These are phyloP conservation scores for Apiotrichum akiyoshidainum DNA, from an alignment of 1,284 basidiomycete genomes.

Conservation along the genomic window DNA sequence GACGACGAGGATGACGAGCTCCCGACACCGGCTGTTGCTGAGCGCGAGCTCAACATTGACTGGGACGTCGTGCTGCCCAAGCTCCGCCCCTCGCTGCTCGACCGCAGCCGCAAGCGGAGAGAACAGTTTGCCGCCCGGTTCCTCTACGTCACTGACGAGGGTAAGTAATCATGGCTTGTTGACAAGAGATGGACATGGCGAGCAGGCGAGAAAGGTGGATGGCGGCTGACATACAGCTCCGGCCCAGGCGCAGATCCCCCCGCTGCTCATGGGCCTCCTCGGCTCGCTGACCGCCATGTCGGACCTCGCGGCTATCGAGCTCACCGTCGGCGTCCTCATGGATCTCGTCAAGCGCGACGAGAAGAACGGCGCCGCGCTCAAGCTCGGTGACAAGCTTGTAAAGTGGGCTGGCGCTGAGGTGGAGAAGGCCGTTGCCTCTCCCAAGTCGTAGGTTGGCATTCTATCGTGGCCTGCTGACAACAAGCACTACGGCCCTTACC, in stretches of 20 bases:
- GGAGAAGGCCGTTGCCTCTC: conserved; percentile 30
- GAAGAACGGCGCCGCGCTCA: conserved; percentile 21
- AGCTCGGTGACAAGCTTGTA: conserved; percentile 46
- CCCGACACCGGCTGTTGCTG: conserved; percentile 1
- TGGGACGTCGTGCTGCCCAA: conserved; percentile 36
- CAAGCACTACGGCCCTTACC: conserved; percentile 27
- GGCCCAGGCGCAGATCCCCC: conserved; percentile 4
- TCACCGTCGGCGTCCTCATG: conserved; percentile 31
- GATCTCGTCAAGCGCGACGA: conserved; percentile 41
- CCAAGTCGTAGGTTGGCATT: conserved; percentile 12
- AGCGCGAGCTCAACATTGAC: conserved; percentile 32
- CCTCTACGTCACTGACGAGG: conserved; percentile 37
- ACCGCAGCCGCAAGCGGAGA: conserved; percentile 37
- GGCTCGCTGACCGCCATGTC: conserved; percentile 25
- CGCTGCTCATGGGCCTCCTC: conserved; percentile 20
- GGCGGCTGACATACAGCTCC: conserved; percentile 10
- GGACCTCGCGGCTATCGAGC: conserved; percentile 31
- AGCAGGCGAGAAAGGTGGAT: too few relatives aligned
- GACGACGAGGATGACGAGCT: conserved; percentile 23
- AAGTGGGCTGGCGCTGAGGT: conserved; percentile 41
- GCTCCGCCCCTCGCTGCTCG: conserved; percentile 29
- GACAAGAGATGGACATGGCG: neutral
- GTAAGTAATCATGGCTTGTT: conserved; percentile 27
- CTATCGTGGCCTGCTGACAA: neutral
- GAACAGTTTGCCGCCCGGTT: conserved; percentile 35